Base-by-base conservation (phyloP, 169 alveolate species). In the Eimeria acervulina region DNA sequence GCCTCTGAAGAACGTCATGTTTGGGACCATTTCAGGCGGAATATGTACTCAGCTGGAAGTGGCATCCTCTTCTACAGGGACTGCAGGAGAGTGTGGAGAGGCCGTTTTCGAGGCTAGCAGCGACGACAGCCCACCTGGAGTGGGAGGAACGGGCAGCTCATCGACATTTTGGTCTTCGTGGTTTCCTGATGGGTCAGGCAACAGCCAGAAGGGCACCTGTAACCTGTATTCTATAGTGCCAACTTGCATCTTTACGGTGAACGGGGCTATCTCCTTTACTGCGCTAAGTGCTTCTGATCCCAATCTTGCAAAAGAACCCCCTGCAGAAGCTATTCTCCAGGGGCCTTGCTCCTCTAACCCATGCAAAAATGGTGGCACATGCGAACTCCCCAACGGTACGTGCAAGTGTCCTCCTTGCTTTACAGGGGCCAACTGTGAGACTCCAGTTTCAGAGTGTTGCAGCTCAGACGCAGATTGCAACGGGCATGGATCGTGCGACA, bases 251-350 rank as follows among this genome's bases (percentile, higher is more conserved):
- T 76, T 94, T 59, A 33, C 10, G 23, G 59, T 52, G 6, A 26
- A 84, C 7, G 88, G 80, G 52, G 78, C 90, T 17, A 63, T 94
- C 0, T 66, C 94, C 38, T 94, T 94, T 81, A 94, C 96, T 19
- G 81, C 96, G 47, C 80, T 94, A 28, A 94, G 94, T 81, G 96
- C 94, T 21, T 94, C 80, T 36, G 96, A 94, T 44, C 96, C 96
- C 15, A 83, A 47, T 38, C 59, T 94, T 44, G 96, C 94, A n/a
- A 52, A 28, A 40, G 96, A 31, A n/a, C 96, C 96, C 42, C 90
- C 83, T 51, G 8, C 88, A 44, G 63, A 36, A 15, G 93, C 81
- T 8, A 76, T 94, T 19, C 63, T 55, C n/a, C 96, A 76, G 8
- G 80, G 68, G 31, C 89, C 80, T 2, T 61, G 83, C 74, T 94